phyloP scores from a whole-genome alignment of 345 rosid species.

The Limnanthes douglasii region DNA sequence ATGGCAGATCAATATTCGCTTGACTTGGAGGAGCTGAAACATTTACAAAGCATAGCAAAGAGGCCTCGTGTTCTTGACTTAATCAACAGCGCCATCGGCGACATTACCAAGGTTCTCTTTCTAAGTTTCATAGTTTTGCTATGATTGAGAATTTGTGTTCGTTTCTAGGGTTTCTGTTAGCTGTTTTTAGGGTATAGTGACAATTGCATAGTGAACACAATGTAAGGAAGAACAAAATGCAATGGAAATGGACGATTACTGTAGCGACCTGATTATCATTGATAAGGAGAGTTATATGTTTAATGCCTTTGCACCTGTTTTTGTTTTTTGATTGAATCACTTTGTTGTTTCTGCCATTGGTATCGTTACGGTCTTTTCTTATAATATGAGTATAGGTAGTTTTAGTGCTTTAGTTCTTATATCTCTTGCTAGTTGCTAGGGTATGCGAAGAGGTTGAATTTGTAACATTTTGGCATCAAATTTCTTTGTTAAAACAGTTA shows the following conservation, averaged over 20 bases:
- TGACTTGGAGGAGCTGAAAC: constrained; percentile 71
- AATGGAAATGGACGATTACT: too few relatives aligned
- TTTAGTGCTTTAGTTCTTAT: not conserved
- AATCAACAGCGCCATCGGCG: constrained; percentile 43
- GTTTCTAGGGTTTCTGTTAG: not conserved
- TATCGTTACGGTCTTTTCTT: not conserved
- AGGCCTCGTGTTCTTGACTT: constrained; percentile 56
- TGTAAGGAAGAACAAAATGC: too few relatives aligned
- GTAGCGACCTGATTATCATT: too few relatives aligned
- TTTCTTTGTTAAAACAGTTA: constrained; percentile 10
- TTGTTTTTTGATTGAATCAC: too few relatives aligned
- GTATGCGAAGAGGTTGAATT: not conserved
- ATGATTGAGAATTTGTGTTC: not conserved
- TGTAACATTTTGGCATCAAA: not conserved
- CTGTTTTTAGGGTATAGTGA: too few relatives aligned
- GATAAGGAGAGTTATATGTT: too few relatives aligned
- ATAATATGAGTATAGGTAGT: not conserved
- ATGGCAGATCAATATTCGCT: constrained; percentile 59
- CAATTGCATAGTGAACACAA: too few relatives aligned
- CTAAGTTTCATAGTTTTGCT: not conserved
- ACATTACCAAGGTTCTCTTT: constrained; percentile 49
- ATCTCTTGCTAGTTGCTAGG: not conserved
- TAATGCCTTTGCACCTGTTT: too few relatives aligned
- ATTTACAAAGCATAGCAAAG: constrained; percentile 58
- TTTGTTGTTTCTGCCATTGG: too few relatives aligned